Evolutionary conservation across 2,329 filamentous ascomycete species (phyloP).

Genomic region (Cytospora mali): DNA sequence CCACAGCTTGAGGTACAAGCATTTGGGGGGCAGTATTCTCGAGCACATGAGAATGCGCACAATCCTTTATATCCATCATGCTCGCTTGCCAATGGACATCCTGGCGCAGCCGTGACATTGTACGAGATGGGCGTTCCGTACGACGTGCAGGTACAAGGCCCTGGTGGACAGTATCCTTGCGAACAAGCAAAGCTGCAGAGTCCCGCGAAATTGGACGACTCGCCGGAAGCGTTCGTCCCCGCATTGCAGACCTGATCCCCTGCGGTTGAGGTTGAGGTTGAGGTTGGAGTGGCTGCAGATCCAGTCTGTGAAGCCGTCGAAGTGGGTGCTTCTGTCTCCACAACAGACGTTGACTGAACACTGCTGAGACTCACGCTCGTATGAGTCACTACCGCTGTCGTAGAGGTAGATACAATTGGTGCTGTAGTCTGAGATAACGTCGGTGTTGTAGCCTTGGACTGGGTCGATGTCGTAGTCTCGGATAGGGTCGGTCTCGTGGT

Average conservation of each 20-base stretch:
- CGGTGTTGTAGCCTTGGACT: background rate
- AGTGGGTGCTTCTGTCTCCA: conserved; percentile 30
- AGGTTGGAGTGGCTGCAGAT: conserved; percentile 18
- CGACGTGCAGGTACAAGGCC: conserved; percentile 29
- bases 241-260: conserved; percentile 26
- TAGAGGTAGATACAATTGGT: background rate
- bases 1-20: conserved; percentile 32
- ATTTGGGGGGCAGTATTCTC: conserved; percentile 48
- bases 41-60: conserved; percentile 49
- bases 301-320: conserved; percentile 1
- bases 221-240: conserved; percentile 24
- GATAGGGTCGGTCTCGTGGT: conserved; percentile 4
- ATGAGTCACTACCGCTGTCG: conserved; percentile 18
- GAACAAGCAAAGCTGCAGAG: conserved; percentile 31
- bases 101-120: conserved; percentile 35
- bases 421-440: background rate
- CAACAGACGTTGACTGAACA: background rate
- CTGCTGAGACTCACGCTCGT: background rate
- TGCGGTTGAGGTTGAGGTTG: conserved; percentile 4
- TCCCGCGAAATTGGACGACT: conserved; percentile 29
- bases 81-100: conserved; percentile 39
- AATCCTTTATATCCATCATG: conserved; percentile 45
- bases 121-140: conserved; percentile 23
- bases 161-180: conserved; percentile 30
- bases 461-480: background rate